Conservation (phyloP, 495 filamentous ascomycete genomes). For the Neurospora discreta region DNA sequence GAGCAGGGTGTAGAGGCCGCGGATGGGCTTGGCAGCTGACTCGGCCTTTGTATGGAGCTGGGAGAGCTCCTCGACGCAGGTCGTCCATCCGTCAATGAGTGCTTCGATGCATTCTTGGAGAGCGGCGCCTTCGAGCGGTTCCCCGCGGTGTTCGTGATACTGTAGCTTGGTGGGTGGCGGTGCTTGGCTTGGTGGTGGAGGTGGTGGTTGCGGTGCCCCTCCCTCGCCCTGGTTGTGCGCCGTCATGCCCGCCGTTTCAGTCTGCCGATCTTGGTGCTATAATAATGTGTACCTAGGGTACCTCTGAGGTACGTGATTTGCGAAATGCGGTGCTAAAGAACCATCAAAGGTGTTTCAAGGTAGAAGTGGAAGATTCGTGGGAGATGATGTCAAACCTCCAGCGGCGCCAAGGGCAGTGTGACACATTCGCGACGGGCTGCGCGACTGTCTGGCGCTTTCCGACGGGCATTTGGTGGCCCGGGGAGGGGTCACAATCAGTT, state of each 20-base stretch:
- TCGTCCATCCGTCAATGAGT: slow-evolving; percentile 15
- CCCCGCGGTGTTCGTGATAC: background rate
- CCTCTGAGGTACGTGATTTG: too few relatives aligned
- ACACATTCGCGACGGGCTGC: background rate
- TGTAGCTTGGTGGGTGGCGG: background rate
- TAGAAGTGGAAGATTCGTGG: background rate
- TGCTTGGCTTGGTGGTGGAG: background rate
- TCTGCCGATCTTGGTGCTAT: background rate
- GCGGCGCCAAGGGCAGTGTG: background rate
- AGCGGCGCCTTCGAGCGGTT: slow-evolving; percentile 1
- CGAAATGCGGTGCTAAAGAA: background rate
- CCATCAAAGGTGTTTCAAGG: background rate
- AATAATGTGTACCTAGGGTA: background rate
- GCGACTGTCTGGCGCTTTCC: background rate
- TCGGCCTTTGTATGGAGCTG: slow-evolving; percentile 11
- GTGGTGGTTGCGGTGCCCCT: background rate
- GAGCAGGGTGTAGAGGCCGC: slow-evolving; percentile 12
- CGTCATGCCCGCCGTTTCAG: background rate
- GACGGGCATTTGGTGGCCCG: background rate
- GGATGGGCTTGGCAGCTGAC: slow-evolving; percentile 8
- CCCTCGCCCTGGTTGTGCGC: background rate
- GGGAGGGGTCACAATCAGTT: background rate
- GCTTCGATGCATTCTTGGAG: slow-evolving; percentile 9
- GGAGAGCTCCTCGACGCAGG: slow-evolving; percentile 16
- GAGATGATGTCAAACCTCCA: background rate